Base-by-base conservation (phyloP, 352 stramenopile species). In the Pythium angustatum region DNA sequence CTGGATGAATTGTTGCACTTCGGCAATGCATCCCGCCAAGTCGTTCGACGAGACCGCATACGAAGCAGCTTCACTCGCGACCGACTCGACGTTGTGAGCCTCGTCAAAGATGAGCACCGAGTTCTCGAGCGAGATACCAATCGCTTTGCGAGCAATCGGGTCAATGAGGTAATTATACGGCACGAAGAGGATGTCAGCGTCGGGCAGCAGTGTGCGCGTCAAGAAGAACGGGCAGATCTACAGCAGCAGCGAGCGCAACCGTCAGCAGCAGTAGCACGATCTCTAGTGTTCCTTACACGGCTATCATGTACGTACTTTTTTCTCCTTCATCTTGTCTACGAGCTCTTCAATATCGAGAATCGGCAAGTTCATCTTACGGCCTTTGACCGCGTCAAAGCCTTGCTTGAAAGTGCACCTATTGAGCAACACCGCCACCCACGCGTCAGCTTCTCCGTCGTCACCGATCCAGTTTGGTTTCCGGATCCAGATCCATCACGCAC, bases 141-240 rank as follows among this genome's bases (percentile, higher is more conserved):
- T 90, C 2, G 96, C 93, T 40, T 91, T 87, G 14, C 90, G 84
- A 6, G 90, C 85, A 40, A 91, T 58, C 17, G 96, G 88, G 67
- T 99, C 97, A 74, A 99, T 98, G 0, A 99, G 79, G 74, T 99
- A 99, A 77, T 99, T 99, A 84, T 99, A 99, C 2, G 98, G 98
- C 58, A 99, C 91, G 58, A 99, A 96, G 27, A 99, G 76, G 59
- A 99, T 88, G 62, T 99, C 93, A 10, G 97, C 96, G 50, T 98
- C 79, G 3, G 91, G 77, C 8, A 98, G 68, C 56, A 97, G 93
- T 22, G 85, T 89, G 27, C 97, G 81, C 5, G 85, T 97, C 48
- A 98, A 76, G 72, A 98, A 99, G 74, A 99, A 99, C 3, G 98
- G 97, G 64, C 98, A 99, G 36, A 98, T 87, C 79, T 98, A 65